A percentile compares a stretch with the other conserved stretches of the same genome.
Evolutionary conservation across 306 rosid genomes (phyloP).

Genomic region (Casuarina equisetifolia): DNA sequence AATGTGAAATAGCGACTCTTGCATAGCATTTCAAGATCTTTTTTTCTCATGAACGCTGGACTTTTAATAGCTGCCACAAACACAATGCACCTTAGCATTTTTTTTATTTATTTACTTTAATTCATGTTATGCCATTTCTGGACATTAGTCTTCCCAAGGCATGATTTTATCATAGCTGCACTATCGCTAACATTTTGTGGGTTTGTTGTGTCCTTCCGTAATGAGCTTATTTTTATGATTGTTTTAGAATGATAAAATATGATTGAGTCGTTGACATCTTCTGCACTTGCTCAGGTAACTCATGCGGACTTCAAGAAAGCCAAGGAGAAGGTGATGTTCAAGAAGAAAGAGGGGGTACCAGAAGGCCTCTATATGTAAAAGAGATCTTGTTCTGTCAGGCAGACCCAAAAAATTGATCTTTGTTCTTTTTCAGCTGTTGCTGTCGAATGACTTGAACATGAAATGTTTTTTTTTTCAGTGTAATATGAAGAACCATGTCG

Average conservation of each 20-base stretch:
- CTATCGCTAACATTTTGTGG: neutral
- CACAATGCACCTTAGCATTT: too few relatives aligned
- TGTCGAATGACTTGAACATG: neutral
- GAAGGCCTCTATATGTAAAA: constrained; percentile 62
- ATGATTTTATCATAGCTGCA: neutral
- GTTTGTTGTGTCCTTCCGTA: neutral
- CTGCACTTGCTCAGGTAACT: constrained; percentile 41
- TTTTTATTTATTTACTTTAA: neutral
- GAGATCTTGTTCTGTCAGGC: neutral
- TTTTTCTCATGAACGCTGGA: neutral
- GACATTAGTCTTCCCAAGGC: neutral
- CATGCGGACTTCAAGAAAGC: constrained; percentile 62
- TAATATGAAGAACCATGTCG: neutral
- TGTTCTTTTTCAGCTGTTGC: neutral
- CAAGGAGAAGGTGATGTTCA: constrained; percentile 69
- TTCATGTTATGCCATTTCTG: neutral
- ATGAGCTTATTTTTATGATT: neutral
- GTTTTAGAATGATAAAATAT: too few relatives aligned
- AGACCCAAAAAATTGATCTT: neutral
- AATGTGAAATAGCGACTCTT: neutral
- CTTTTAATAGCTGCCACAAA: neutral
- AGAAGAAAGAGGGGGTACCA: constrained; percentile 69
- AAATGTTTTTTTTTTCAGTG: neutral
- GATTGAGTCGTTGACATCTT: neutral
- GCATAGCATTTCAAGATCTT: neutral